These are phyloP conservation scores for Zea mays DNA, from an alignment of 176 grass and related monocot species.

Conservation along the genomic window Zm-B73-REFERENCE-NAM-5.0 NC_050103.1:111599501-111600000, in stretches of 20 bases:
- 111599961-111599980: neutral
- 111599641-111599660: neutral
- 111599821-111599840: slow-evolving; percentile 19
- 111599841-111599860: neutral
- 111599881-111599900: no score
- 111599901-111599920: no score
- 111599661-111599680: no score
- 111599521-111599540: neutral
- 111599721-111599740: slow-evolving; percentile 14
- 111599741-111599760: neutral
- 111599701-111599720: no score
- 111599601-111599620: neutral
- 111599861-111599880: no score
- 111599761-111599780: neutral
- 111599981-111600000: neutral
- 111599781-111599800: neutral
- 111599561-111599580: slow-evolving; percentile 18
- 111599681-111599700: neutral
- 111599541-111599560: slow-evolving; percentile 1
- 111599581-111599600: neutral
- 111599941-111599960: slow-evolving; percentile 7
- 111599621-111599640: neutral
- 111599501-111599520: no score
- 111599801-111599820: neutral
- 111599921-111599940: slow-evolving; percentile 27